Evolutionary conservation across 495 filamentous ascomycete genomes (phyloP).

Genomic region (Annulohypoxylon maeteangense): DNA sequence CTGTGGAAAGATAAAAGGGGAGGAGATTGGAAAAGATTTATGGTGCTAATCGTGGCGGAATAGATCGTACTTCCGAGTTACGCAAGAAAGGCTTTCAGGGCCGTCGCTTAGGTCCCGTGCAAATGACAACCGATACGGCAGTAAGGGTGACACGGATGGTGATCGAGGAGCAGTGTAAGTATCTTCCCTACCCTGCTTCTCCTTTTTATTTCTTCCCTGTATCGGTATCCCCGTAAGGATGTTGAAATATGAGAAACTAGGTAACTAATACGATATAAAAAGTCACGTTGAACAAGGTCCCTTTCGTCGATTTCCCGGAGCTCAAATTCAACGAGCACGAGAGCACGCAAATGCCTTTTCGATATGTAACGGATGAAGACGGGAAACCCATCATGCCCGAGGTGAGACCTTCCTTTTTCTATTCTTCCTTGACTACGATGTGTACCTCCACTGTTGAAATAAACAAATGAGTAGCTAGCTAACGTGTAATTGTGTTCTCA

Average conservation of each 20-base stretch:
- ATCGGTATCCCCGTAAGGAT: too few species aligned
- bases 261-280: background rate
- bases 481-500: constrained; percentile 48
- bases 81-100: constrained; percentile 92
- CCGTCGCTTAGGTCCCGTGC: constrained; percentile 86
- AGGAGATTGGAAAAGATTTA: background rate
- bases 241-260: background rate
- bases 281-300: constrained; percentile 80
- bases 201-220: background rate
- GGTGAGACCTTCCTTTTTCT: constrained; percentile 61
- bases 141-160: constrained; percentile 93
- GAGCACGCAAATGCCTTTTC: constrained; percentile 95
- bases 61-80: constrained; percentile 93
- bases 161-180: constrained; percentile 79
- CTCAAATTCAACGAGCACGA: constrained; percentile 90
- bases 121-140: constrained; percentile 99
- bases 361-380: constrained; percentile 81
- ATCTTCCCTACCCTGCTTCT: background rate
- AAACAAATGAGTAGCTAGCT: background rate
- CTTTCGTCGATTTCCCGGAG: constrained; percentile 88
- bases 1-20: background rate
- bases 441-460: too few species aligned
- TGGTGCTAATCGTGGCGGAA: constrained; percentile 2
- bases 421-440: too few species aligned
- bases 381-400: constrained; percentile 89